Percentiles rank a stretch among this genome's conserved stretches.
Evolutionary conservation across 345 rosid species (phyloP).

Genomic region (Garcia nutans): DNA sequence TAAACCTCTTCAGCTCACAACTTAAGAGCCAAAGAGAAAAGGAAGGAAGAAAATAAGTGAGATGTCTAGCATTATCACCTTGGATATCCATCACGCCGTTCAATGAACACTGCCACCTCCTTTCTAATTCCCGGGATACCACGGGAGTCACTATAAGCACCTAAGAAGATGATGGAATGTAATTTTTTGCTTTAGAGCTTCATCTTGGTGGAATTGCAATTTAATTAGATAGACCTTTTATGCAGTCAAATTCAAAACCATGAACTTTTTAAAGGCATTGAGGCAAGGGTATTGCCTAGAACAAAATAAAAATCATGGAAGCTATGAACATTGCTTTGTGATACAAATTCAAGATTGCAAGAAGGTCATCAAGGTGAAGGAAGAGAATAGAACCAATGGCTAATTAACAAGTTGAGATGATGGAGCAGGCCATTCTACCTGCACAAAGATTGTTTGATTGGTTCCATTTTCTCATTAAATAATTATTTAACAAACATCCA

Average conservation of each 20-base stretch:
- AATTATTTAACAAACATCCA: background rate
- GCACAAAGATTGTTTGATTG: background rate
- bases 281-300: background rate
- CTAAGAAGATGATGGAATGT: slow-evolving; percentile 34
- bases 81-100: slow-evolving; percentile 92
- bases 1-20: slow-evolving; percentile 27
- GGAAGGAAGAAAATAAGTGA: background rate
- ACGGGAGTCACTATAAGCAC: slow-evolving; percentile 98
- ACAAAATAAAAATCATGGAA: background rate
- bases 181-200: background rate
- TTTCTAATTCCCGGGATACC: slow-evolving; percentile 86
- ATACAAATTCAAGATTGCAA: background rate
- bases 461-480: background rate
- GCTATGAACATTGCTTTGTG: background rate
- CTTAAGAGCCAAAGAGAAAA: background rate
- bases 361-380: background rate
- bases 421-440: background rate
- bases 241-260: background rate
- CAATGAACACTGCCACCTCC: slow-evolving; percentile 93
- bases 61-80: slow-evolving; percentile 53
- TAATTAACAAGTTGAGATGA: background rate
- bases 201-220: background rate
- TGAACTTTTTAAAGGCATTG: background rate
- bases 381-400: background rate
- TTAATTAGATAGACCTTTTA: background rate